phyloP scores from a whole-genome alignment of 2,329 filamentous ascomycete species.

The Aschersonia sp. region DNA sequence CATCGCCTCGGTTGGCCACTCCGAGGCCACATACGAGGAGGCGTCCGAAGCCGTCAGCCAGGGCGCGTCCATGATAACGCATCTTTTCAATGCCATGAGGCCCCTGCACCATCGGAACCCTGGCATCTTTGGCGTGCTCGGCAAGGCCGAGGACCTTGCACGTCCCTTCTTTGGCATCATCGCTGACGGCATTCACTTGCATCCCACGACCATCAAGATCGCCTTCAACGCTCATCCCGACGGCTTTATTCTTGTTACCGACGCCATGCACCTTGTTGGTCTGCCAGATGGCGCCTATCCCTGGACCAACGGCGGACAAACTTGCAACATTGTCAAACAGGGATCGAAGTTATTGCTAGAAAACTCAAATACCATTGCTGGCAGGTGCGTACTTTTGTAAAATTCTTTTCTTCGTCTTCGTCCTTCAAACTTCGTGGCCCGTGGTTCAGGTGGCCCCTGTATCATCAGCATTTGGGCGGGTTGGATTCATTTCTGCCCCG shows the following conservation, averaged over 20 bases:
- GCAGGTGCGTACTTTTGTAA: conserved; percentile 36
- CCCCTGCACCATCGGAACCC: conserved; percentile 85
- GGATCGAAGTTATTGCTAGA: conserved; percentile 62
- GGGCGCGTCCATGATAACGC: conserved; percentile 80
- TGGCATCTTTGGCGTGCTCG: conserved; percentile 75
- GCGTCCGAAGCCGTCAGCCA: conserved; percentile 55
- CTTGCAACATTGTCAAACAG: conserved; percentile 50
- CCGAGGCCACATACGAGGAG: conserved; percentile 75
- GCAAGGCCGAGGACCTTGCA: conserved; percentile 40
- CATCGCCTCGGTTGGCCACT: conserved; percentile 70
- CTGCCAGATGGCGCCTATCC: conserved; percentile 72
- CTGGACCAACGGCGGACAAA: conserved; percentile 61
- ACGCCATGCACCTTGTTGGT: conserved; percentile 80
- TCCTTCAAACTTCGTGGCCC: not conserved
- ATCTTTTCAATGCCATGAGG: conserved; percentile 88
- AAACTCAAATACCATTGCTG: conserved; percentile 65
- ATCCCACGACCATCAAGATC: conserved; percentile 78
- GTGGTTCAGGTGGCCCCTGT: no score
- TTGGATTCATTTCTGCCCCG: not conserved
- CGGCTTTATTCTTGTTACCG: conserved; percentile 79
- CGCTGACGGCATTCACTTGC: conserved; percentile 78
- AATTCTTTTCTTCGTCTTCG: not conserved
- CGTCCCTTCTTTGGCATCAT: conserved; percentile 82
- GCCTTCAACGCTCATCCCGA: conserved; percentile 75
- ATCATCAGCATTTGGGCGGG: not conserved